Evolutionary conservation across 2,329 filamentous ascomycete genomes (phyloP).

Genomic region (Aspergillus aculeatus): DNA sequence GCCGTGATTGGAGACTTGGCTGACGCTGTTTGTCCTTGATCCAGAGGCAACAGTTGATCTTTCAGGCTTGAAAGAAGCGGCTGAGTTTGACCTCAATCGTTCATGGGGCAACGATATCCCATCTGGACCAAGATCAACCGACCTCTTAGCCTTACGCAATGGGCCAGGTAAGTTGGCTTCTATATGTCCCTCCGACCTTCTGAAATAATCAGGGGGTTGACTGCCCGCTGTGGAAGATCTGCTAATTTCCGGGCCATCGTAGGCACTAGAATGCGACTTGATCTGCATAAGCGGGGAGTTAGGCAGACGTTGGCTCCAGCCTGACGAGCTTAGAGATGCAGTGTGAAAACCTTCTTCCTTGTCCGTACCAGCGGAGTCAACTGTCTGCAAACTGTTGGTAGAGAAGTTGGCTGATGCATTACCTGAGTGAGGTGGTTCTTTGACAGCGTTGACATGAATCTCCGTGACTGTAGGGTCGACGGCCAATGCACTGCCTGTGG

Average conservation of each 20-base stretch:
- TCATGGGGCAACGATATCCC: constrained; percentile 32
- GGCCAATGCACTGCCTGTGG: constrained; percentile 30
- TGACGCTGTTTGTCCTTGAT: constrained; percentile 31
- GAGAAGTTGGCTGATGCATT: constrained; percentile 34
- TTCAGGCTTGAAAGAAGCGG: constrained; percentile 30
- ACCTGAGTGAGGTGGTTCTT: constrained; percentile 29
- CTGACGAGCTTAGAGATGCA: constrained; percentile 32
- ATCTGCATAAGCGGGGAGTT: constrained; percentile 36
- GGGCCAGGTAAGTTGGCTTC: constrained; percentile 25
- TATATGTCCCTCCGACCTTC: constrained; percentile 31
- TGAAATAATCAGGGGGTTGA: constrained; percentile 24
- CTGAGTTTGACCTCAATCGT: constrained; percentile 30
- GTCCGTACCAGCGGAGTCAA: constrained; percentile 29
- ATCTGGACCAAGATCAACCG: constrained; percentile 26
- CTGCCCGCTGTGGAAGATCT: constrained; percentile 20
- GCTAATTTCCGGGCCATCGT: constrained; percentile 28
- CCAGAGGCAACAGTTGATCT: constrained; percentile 25
- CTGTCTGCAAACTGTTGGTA: constrained; percentile 29
- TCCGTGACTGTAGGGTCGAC: constrained; percentile 50
- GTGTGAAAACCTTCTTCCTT: constrained; percentile 32
- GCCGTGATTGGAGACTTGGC: constrained; percentile 28
- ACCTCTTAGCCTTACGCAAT: constrained; percentile 25
- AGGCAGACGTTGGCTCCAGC: constrained; percentile 27
- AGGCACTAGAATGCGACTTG: constrained; percentile 28
- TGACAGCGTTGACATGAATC: constrained; percentile 40